phyloP scores from a whole-genome alignment of 345 rosid genomes.

The Triadica sebifera region DNA sequence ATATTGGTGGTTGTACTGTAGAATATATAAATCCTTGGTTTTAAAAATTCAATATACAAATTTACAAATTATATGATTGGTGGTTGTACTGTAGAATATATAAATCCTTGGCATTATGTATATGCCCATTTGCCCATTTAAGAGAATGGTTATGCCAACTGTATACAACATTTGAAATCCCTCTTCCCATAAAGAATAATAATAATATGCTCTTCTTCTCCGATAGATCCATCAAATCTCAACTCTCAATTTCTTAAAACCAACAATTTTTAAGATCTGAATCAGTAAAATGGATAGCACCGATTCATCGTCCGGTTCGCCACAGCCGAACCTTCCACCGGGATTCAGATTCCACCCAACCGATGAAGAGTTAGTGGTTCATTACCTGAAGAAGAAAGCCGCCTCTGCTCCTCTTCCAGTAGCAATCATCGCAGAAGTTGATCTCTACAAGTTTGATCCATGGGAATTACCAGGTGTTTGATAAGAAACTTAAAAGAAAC shows the following conservation, averaged over 20 bases:
- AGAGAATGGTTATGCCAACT: slow-evolving; percentile 30
- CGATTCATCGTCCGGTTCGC: slow-evolving; percentile 29
- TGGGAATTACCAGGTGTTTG: slow-evolving; percentile 34
- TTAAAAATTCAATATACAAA: no score
- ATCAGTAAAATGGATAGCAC: slow-evolving; percentile 39
- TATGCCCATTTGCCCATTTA: slow-evolving; percentile 21
- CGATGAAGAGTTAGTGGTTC: slow-evolving; percentile 35
- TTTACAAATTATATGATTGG: no score
- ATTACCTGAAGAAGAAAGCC: slow-evolving; percentile 35
- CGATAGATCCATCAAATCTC: slow-evolving; percentile 6
- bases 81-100: no score
- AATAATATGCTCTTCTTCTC: slow-evolving; percentile 27
- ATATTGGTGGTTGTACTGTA: no score
- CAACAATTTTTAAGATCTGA: no score
- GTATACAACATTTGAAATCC: slow-evolving; percentile 22
- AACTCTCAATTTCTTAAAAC: background rate
- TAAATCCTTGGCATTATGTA: background rate
- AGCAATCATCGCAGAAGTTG: slow-evolving; percentile 33
- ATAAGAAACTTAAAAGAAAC: background rate
- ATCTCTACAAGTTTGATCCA: slow-evolving; percentile 38
- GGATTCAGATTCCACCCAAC: slow-evolving; percentile 39
- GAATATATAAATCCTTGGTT: no score
- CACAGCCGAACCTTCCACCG: slow-evolving; percentile 35
- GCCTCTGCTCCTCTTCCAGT: slow-evolving; percentile 32
- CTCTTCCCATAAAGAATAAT: background rate